Percentiles rank a stretch among this genome's conserved stretches.
phyloP scores from a whole-genome alignment of 2,329 filamentous ascomycete species.

The Lecanicillium sp. region DNA sequence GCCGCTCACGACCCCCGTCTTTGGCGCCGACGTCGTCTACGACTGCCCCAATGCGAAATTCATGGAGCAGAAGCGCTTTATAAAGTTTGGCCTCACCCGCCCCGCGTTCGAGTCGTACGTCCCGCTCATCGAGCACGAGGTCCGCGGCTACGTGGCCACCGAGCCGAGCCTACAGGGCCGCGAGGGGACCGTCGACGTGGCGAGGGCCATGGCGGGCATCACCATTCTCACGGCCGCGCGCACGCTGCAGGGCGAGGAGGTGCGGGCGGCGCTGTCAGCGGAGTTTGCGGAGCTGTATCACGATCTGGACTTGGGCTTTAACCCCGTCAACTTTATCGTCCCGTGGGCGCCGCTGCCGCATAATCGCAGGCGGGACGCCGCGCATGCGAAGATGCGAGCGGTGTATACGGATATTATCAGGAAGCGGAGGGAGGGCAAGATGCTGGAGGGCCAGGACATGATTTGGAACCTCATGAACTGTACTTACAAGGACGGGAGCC shows the following conservation, averaged over 20 bases:
- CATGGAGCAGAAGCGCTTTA: slow-evolving; percentile 85
- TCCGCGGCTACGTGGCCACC: slow-evolving; percentile 54
- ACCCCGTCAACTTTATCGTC: slow-evolving; percentile 74
- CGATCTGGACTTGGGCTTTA: slow-evolving; percentile 69
- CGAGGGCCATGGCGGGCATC: slow-evolving; percentile 63
- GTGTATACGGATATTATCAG: slow-evolving; percentile 67
- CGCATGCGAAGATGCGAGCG: slow-evolving; percentile 61
- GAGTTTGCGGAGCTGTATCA: slow-evolving; percentile 71
- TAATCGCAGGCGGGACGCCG: slow-evolving; percentile 64
- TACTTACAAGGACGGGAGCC: slow-evolving; percentile 64
- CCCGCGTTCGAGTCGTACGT: slow-evolving; percentile 60
- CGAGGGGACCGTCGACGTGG: slow-evolving; percentile 56
- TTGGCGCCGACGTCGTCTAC: slow-evolving; percentile 74
- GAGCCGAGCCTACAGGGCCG: slow-evolving; percentile 49
- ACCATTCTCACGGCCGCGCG: slow-evolving; percentile 76
- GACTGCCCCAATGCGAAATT: slow-evolving; percentile 78
- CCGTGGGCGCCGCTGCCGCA: slow-evolving; percentile 72
- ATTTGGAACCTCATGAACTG: slow-evolving; percentile 74
- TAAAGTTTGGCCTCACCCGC: slow-evolving; percentile 63
- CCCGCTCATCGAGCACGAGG: slow-evolving; percentile 62
- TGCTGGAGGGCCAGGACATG: slow-evolving; percentile 55
- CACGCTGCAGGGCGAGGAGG: slow-evolving; percentile 67
- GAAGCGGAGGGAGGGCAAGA: slow-evolving; percentile 44
- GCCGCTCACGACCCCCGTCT: slow-evolving; percentile 47
- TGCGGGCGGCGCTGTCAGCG: slow-evolving; percentile 62